Conservation (phyloP, 495 filamentous ascomycete genomes). For the Penicillium goetzii region DNA sequence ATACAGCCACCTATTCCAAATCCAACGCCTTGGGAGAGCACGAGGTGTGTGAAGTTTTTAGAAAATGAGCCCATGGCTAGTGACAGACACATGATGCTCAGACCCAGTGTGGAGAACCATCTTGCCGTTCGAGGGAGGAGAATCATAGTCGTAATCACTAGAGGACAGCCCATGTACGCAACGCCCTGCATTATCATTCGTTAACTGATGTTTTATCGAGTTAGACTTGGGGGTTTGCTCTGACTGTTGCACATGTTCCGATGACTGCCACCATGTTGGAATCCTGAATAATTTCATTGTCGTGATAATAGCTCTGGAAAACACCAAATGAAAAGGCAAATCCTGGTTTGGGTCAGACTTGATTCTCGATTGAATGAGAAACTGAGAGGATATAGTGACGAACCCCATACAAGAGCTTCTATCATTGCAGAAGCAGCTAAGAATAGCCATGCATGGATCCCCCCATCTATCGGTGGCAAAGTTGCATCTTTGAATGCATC, state of each 20-base stretch:
- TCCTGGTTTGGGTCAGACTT: slow-evolving; percentile 14
- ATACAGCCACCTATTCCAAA: slow-evolving; percentile 53
- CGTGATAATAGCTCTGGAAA: slow-evolving; percentile 38
- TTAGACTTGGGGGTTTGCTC: background rate
- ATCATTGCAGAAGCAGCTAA: slow-evolving; percentile 26
- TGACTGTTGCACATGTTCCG: slow-evolving; percentile 54
- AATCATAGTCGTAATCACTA: slow-evolving; percentile 29
- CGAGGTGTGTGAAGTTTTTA: slow-evolving; percentile 47
- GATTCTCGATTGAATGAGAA: background rate
- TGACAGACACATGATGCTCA: slow-evolving; percentile 41
- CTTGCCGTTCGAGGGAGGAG: slow-evolving; percentile 25
- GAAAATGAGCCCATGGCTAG: slow-evolving; percentile 51
- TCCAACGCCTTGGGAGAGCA: slow-evolving; percentile 55
- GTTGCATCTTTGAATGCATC: background rate
- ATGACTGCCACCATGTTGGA: slow-evolving; percentile 48
- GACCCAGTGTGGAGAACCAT: slow-evolving; percentile 29
- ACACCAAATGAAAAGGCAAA: slow-evolving; percentile 34
- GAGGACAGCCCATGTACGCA: slow-evolving; percentile 29
- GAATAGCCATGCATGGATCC: slow-evolving; percentile 29
- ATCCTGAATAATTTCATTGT: slow-evolving; percentile 28
- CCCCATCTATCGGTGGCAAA: slow-evolving; percentile 25
- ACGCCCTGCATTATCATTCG: slow-evolving; percentile 18
- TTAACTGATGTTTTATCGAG: background rate
- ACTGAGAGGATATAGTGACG: background rate
- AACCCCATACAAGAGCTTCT: slow-evolving; percentile 30